Evolutionary conservation across 2,329 filamentous ascomycete species (phyloP), one percentile per base, ranked within the genome.

Genomic region (Ophiostoma piceae): DNA sequence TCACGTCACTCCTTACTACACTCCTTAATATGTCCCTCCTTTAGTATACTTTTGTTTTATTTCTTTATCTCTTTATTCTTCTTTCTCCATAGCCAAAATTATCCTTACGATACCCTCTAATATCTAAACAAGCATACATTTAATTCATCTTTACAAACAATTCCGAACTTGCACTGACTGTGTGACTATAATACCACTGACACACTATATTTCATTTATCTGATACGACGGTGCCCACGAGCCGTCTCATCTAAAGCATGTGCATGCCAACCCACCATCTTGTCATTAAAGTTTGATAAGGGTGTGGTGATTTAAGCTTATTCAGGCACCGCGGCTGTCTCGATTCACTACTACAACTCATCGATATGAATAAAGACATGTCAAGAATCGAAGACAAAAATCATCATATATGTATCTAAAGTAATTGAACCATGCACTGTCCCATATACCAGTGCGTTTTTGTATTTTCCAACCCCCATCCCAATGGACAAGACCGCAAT

Each of bases 361-460:
- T 29, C 26, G 2, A 29, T 29, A 29, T 29, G 26, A 29, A 29
- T 29, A 29, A 29, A 29, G 26, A 29, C 37, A 39, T 39, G 37
- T 39, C 37, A 39, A 39, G 39, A 41, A 14, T 41, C 35, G 8
- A 6, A 35, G 35, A 35, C 35, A 5, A 35, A 35, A 1, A 35
- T 35, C 35, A 41, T 41, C 39, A 14, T 12, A 14, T 8, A 41
- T 41, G 11, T 41, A 14, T 14, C 11, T 12, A 8, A 14, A 12
- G 26, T 29, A 26, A 26, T 26, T 22, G 51, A 57, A 57, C 22
- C 14, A 12, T 57, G 51, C 51, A 57, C 22, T 26, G 51, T 57
- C 51, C 51, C 51, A 57, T 57, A 57, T 57, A 57, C 51, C 51
- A 26, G 51, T 57, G 51, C 51, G 51, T 57, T 57, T n/a, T 57